Conservation (phyloP, 2,329 filamentous ascomycete genomes). For the Exophiala mesophila region DNA sequence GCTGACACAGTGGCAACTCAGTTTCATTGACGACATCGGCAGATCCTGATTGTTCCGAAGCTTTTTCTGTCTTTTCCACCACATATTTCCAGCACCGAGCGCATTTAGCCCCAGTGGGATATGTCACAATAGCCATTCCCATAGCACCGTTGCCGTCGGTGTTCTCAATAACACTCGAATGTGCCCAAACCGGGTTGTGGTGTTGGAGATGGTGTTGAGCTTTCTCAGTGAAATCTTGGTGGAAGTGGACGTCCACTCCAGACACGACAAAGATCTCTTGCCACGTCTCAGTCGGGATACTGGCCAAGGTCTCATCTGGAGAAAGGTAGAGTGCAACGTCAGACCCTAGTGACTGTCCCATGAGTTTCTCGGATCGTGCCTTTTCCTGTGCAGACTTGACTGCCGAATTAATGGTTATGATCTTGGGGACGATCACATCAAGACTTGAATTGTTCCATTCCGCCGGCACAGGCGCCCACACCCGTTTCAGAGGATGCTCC, state of each 20-base stretch:
- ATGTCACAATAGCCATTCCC: conserved; percentile 10
- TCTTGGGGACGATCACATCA: conserved; percentile 28
- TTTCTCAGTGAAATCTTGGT: neutral
- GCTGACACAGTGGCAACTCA: conserved; percentile 12
- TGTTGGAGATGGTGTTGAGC: neutral
- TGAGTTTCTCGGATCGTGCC: conserved; percentile 63
- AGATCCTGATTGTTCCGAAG: neutral
- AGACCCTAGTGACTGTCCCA: conserved; percentile 78
- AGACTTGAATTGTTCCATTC: conserved; percentile 29
- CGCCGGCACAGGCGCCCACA: conserved; percentile 29
- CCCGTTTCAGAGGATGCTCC: conserved; percentile 42
- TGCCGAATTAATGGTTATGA: conserved; percentile 53
- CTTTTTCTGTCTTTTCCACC: conserved; percentile 4
- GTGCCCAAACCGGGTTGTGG: conserved; percentile 9
- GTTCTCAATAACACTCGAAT: conserved; percentile 11
- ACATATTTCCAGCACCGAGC: conserved; percentile 84
- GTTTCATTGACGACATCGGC: neutral
- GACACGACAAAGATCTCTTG: conserved; percentile 23
- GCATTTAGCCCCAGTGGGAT: conserved; percentile 57
- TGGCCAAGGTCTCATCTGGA: conserved; percentile 8
- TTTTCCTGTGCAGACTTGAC: conserved; percentile 70
- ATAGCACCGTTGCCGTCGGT: conserved; percentile 7
- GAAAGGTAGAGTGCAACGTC: conserved; percentile 46
- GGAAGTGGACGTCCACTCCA: conserved; percentile 6
- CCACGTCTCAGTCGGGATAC: conserved; percentile 17